Evolutionary conservation across 106 monocot species (phyloP), one percentile per base, ranked within the genome.

Genomic region (Dendrobium catenatum): DNA sequence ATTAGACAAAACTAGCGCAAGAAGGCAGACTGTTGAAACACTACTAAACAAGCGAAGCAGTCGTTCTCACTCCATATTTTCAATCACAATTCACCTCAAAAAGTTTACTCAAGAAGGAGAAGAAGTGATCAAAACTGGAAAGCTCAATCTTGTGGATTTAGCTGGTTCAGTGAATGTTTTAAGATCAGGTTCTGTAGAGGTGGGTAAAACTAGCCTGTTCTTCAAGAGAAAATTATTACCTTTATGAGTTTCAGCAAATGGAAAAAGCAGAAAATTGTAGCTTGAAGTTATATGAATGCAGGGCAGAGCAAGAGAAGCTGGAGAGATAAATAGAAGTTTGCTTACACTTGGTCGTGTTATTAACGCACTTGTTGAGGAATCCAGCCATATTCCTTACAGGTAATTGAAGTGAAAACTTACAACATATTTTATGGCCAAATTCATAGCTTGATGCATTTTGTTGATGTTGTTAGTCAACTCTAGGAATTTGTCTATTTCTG

Each of bases 231-330:
- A 51, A 1, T 13, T 51, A 15, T 13, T 11, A 51, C 15, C 15
- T 16, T 51, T 51, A 70, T 70, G 43, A 20, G 6, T 44, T 74
- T 74, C 20, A 74, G 11, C 19, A 17, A 6, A 7, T 43, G 74
- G 43, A 43, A 42, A 7, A 44, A 44, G 6, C 74, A 37, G 6
- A 42, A 20, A 74, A 44, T 44, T 74, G 74, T n/a, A 44, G 13
- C 18, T 74, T 41, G 26, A 51, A 11, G 19, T 40, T 55, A 47
- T 47, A 2, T 27, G 79, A 82, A 47, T 88, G 80, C 87, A 97
- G 96, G 96, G 94, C 9, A 89, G 96, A 84, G 94, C 96, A 83
- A 90, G 96, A 79, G 96, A 97, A 85, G 94, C 96, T 68, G 96
- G 96, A 79, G 96, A 94, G 81, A 97, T 97, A 37, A 97, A 97